Conservation (phyloP, 148 eudicot species). For the Cornus suecica region DNA sequence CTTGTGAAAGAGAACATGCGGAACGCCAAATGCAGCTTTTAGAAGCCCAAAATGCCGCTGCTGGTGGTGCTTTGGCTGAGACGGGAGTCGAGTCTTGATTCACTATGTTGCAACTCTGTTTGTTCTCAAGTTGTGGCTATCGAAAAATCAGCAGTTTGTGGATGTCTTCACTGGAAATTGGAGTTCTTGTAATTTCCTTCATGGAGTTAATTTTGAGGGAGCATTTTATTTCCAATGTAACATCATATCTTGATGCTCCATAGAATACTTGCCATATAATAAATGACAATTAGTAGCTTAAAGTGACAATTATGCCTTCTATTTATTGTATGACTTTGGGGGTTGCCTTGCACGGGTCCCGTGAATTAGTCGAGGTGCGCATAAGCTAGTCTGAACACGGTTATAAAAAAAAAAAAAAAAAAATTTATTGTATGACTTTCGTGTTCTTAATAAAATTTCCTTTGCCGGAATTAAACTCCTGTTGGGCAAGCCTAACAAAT, state of each 20-base stretch:
- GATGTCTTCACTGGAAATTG: neutral
- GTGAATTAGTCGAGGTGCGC: too few species aligned
- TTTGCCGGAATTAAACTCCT: too few species aligned
- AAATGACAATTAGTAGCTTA: neutral
- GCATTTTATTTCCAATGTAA: neutral
- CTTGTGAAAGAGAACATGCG: conserved; percentile 93
- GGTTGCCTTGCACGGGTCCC: too few species aligned
- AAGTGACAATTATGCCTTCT: neutral
- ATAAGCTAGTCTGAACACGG: too few species aligned
- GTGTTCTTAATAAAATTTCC: too few species aligned
- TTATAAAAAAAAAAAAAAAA: too few species aligned
- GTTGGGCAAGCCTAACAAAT: too few species aligned
- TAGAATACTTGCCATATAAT: neutral
- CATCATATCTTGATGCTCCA: neutral
- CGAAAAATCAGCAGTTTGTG: neutral
- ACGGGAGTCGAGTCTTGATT: conserved; percentile 24
- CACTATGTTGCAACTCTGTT: too few species aligned
- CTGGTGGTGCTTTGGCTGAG: conserved; percentile 21
- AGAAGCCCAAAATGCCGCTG: conserved; percentile 61
- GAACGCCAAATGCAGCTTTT: conserved; percentile 88
- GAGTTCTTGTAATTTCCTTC: neutral
- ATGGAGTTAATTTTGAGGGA: neutral
- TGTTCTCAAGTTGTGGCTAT: neutral
- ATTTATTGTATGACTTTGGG: too few species aligned
- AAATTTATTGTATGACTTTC: too few species aligned